phyloP scores from a whole-genome alignment of 805 yeast species.

The Jamesozyma spencerorum region DNA sequence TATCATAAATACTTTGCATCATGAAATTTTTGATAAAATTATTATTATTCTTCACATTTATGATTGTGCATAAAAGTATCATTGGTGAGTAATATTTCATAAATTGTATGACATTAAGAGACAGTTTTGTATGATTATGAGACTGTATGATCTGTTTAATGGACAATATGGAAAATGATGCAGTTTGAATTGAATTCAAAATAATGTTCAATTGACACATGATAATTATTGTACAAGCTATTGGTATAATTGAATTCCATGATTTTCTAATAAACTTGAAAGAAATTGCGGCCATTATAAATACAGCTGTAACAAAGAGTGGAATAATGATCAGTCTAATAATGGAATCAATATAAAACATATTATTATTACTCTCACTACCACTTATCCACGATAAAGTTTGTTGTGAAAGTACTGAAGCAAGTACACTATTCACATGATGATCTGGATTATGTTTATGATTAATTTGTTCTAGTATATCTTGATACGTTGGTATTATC shows the following conservation, averaged over 20 bases:
- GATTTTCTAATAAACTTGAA: conserved; percentile 1
- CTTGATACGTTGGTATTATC: conserved; percentile 14
- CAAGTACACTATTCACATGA: background rate
- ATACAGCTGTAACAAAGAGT: conserved; percentile 15
- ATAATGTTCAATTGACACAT: conserved; percentile 6
- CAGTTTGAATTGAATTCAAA: conserved; percentile 12
- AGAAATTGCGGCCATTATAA: conserved; percentile 9
- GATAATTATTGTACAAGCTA: conserved; percentile 1
- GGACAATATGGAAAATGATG: conserved; percentile 12
- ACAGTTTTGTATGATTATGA: background rate
- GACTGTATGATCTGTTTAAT: conserved; percentile 3
- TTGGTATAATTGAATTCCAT: conserved; percentile 3
- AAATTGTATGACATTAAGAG: background rate
- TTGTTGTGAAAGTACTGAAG: background rate
- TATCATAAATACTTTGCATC: background rate
- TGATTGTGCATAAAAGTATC: background rate
- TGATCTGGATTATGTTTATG: background rate
- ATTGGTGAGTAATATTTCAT: conserved; percentile 1
- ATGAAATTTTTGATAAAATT: background rate
- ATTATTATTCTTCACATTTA: background rate
- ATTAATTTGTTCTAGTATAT: conserved; percentile 2
- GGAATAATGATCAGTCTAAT: conserved; percentile 14
- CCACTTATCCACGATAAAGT: too few relatives aligned
- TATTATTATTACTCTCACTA: background rate
- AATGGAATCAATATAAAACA: background rate